Evolutionary conservation across 306 rosid species (phyloP), one percentile per base, ranked within the genome.

Genomic region (Rosa multiflora): DNA sequence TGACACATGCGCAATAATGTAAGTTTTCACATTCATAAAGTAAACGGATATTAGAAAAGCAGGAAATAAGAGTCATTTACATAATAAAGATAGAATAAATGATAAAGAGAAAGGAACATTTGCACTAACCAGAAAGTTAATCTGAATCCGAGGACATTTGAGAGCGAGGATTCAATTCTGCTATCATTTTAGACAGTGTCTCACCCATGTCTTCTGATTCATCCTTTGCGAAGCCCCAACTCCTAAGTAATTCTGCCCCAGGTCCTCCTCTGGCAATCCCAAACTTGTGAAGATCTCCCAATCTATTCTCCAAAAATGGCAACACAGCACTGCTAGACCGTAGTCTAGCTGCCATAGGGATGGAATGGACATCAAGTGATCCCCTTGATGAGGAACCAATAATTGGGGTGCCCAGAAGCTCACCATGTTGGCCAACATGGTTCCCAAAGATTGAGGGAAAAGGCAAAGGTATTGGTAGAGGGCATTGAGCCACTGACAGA

Each of bases 401-500:
- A 52, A 81, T 72, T 42, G 85, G 91, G 69, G 76, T 84, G 10
- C 82, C 80, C 72, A 82, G 61, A 58, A 88, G 79, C 82, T 92
- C 91, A 46, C 97, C 98, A 3, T 77, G 86, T 76, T 86, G 89
- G 79, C 97, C 97, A 70, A 92, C 84, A 62, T 52, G 76, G 77
- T 76, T 85, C 17, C 97, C 86, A 46, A 94, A 94, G 75, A 94
- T 92, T 39, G 91, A 83, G 68, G 98, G 98, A 78, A 94, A 94
- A 53, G 98, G 93, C 85, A 94, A 86, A 10, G 98, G 97, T 70
- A 94, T 88, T 70, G 97, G 97, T 71, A 94, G 85, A 63, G 98
- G 98, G 80, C 92, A 85, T 73, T 59, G 89, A 73, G 90, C 88
- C 70, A 69, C 90, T 43, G 95, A 91, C 23, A 94, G 86, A 87